These are phyloP conservation scores for Podosphaera fusca DNA, from an alignment of 2,329 filamentous ascomycete species.

Conservation along the genomic window DNA sequence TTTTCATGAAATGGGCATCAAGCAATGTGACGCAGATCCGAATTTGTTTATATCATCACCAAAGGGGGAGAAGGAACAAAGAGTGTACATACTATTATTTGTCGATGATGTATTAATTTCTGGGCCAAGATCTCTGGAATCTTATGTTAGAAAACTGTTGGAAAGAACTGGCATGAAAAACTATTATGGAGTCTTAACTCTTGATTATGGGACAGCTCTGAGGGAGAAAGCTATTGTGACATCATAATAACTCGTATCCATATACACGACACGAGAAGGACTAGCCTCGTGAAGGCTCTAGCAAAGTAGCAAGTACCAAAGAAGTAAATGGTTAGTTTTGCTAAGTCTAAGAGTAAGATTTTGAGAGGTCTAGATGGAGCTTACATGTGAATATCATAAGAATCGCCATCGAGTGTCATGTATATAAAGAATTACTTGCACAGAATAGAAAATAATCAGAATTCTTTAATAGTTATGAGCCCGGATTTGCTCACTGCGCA, in stretches of 20 bases:
- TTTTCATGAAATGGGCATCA: neutral
- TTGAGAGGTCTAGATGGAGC: no score
- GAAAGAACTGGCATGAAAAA: neutral
- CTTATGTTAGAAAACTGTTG: neutral
- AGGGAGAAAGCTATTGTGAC: neutral
- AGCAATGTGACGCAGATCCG: neutral
- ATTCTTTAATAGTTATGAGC: neutral
- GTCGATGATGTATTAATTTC: neutral
- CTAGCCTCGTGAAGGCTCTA: no score
- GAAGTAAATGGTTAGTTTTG: no score
- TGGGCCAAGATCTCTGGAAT: neutral
- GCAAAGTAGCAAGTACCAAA: no score
- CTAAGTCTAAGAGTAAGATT: no score
- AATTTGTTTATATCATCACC: neutral
- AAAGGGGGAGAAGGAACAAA: neutral
- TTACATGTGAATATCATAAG: no score
- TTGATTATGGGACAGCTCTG: neutral
- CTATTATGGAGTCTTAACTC: neutral
- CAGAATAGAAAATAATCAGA: neutral
- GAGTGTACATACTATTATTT: neutral
- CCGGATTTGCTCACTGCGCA: neutral
- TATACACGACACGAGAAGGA: no score
- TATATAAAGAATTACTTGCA: no score
- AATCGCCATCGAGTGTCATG: no score
- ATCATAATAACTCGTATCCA: no score